Conservation (phyloP, 345 rosid species). For the Alliaria petiolata region DNA sequence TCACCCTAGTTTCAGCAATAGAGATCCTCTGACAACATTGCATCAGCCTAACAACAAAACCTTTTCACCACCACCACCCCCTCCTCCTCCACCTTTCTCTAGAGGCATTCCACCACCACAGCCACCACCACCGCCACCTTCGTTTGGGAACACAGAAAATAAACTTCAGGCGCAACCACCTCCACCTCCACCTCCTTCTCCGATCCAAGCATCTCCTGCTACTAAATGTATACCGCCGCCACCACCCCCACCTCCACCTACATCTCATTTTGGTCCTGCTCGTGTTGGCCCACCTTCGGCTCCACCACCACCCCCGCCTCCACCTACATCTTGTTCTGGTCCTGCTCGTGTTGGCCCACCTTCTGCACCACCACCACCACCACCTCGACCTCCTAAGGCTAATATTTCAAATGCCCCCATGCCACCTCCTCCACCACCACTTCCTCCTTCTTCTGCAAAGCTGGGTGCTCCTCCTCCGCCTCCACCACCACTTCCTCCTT, state of each 20-base stretch:
- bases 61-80: conserved; percentile 16
- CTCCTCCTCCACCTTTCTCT: conserved; percentile 26
- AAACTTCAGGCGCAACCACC: conserved; percentile 10
- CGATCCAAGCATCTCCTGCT: conserved; percentile 1
- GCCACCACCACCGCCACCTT: conserved; percentile 36
- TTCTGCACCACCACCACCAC: conserved; percentile 27
- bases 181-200: conserved; percentile 35
- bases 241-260: conserved; percentile 34
- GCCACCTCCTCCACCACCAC: conserved; percentile 26
- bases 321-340: conserved; percentile 16
- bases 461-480: conserved; percentile 25
- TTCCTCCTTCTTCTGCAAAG: conserved; percentile 15
- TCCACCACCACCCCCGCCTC: conserved; percentile 37
- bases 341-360: conserved; percentile 22
- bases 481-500: conserved; percentile 32
- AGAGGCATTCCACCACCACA: conserved; percentile 30
- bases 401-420: conserved; percentile 27
- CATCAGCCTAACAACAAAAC: conserved; percentile 28
- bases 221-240: conserved; percentile 25
- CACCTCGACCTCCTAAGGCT: conserved; percentile 21
- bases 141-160: conserved; percentile 6
- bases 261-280: conserved; percentile 10
- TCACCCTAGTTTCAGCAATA: conserved; percentile 20
- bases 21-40: conserved; percentile 19
- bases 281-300: conserved; percentile 24